Evolutionary conservation across 2,329 filamentous ascomycete genomes (phyloP).

Genomic region (Rugonectria rugulosa): DNA sequence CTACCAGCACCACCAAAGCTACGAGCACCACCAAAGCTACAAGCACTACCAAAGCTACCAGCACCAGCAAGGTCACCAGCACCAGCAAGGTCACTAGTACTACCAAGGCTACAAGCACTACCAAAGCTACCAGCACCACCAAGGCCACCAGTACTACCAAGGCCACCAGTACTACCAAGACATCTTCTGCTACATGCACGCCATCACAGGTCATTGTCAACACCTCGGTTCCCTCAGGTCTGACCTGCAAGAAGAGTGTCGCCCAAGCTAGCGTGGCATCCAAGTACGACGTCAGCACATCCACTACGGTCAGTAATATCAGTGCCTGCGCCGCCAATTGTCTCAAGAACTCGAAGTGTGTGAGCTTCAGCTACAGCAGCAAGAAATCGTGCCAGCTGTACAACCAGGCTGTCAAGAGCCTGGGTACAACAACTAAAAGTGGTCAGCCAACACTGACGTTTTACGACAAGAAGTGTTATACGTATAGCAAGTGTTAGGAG

Average conservation of each 20-base stretch:
- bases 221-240: neutral
- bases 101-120: neutral
- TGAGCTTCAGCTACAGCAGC: conserved; percentile 7
- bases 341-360: conserved; percentile 4
- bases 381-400: neutral
- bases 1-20: neutral
- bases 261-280: neutral
- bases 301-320: neutral
- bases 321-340: neutral
- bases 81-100: neutral
- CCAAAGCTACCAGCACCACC: neutral
- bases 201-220: neutral
- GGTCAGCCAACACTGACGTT: neutral
- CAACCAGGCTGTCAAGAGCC: neutral
- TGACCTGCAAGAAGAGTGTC: conserved; percentile 4
- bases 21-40: neutral
- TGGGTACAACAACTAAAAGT: neutral
- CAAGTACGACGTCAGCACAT: neutral
- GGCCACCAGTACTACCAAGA: neutral
- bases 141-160: neutral
- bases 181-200: neutral
- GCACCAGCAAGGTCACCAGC: neutral
- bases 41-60: neutral
- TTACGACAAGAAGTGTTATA: neutral
- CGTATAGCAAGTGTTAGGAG: neutral